Base-by-base conservation (phyloP, 345 rosid species). In the Populus deltoides region DNA sequence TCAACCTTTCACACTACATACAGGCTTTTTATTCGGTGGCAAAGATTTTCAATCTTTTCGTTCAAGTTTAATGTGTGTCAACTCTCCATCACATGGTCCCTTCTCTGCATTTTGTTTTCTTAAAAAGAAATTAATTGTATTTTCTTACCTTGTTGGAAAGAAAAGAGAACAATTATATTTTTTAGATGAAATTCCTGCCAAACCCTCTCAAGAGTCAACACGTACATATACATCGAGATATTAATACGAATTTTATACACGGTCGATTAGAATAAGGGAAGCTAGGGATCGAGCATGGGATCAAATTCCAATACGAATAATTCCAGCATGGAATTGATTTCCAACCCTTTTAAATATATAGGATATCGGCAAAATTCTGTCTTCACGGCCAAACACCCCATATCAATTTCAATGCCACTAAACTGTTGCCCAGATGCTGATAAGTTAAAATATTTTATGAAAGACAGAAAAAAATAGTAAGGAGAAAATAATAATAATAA, bases 361-460 rank as follows among this genome's bases (percentile, higher is more conserved):
- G 6, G 15, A 25, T 20, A 67, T n/a, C 4, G 41, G 45, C 71
- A 13, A 38, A 68, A 22, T 20, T 22, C 6, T 11, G 49, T 72
- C 39, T 72, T 51, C 76, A 49, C n/a, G 59, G 62, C 79, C 79
- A 66, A 66, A 74, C 78, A 68, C 65, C 22, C 53, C 71, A 22
- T 27, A 5, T 35, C 57, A 59, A 66, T 53, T 66, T 66, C 51
- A 57, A 17, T 43, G 49, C 67, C 65, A 12, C 29, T 7, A 8
- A 62, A 72, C 55, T 25, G 15, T 22, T 71, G 59, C 31, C 35
- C 68, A 33, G 61, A 76, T n/a, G 47, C 70, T 33, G 73, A 67
- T 66, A 62, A 38, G 43, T 47, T 79, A 29, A 61, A 31, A 15
- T 74, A 45, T 65, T 45, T 70, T 8, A 55, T 53, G 16, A 68